phyloP scores from a whole-genome alignment of 345 rosid species.

The Citropsis articulata region DNA sequence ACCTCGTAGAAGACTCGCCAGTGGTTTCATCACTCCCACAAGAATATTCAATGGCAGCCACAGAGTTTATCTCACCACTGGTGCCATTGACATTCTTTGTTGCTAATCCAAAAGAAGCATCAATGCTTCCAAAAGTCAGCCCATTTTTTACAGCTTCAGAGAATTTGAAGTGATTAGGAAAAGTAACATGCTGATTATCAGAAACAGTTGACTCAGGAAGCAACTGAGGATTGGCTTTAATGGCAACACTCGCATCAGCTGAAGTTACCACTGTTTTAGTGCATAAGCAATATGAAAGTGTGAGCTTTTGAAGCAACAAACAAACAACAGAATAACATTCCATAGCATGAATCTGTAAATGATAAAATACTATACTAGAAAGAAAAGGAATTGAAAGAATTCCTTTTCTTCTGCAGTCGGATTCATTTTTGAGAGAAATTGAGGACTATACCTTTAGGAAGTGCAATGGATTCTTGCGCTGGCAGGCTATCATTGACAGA shows the following conservation, averaged over 20 bases:
- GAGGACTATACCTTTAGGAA: slow-evolving; percentile 37
- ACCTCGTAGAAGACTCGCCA: slow-evolving; percentile 57
- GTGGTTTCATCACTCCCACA: slow-evolving; percentile 36
- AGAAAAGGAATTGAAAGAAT: background rate
- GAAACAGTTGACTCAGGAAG: slow-evolving; percentile 31
- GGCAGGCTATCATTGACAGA: slow-evolving; percentile 22
- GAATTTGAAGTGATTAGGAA: slow-evolving; percentile 73
- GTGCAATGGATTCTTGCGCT: slow-evolving; percentile 22
- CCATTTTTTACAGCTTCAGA: slow-evolving; percentile 67
- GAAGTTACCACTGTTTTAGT: slow-evolving; percentile 30
- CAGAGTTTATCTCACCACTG: slow-evolving; percentile 34
- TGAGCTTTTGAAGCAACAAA: background rate
- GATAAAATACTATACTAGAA: background rate
- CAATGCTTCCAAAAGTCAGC: slow-evolving; percentile 87
- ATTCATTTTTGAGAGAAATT: background rate
- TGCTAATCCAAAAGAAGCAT: slow-evolving; percentile 36
- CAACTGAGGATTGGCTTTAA: slow-evolving; percentile 31
- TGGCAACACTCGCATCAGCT: slow-evolving; percentile 29
- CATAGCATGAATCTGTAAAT: background rate
- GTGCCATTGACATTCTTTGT: slow-evolving; percentile 26
- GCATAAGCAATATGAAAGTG: slow-evolving; percentile 5
- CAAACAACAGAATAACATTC: background rate
- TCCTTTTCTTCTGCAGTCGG: background rate
- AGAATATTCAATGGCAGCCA: slow-evolving; percentile 33
- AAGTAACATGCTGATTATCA: slow-evolving; percentile 63